Evolutionary conservation across 2,329 filamentous ascomycete species (phyloP), one percentile per base, ranked within the genome.

Genomic region (Lasiodiplodia gonubiensis): DNA sequence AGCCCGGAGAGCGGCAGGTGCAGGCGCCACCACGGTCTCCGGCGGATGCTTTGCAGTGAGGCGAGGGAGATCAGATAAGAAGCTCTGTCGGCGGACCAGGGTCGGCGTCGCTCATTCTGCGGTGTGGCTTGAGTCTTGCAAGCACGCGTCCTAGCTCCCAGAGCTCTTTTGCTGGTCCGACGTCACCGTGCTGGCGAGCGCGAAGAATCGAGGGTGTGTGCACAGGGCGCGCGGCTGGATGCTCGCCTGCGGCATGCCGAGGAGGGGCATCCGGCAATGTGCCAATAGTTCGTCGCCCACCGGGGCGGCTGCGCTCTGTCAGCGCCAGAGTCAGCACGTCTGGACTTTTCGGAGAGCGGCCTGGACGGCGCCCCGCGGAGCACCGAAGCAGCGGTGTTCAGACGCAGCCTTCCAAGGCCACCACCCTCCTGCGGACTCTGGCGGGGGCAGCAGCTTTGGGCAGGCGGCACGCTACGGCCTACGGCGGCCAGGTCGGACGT

Each of bases 51-150:
- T 18, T 12, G 49, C 14, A 37, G 27, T 35, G 59, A 49, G 42
- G 46, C 59, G 42, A 48, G 30, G 27, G 46, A 51, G 46, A 51
- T 63, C 59, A 63, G 59, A 63, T 63, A 63, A 63, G 59, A 63
- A 37, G 59, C 37, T 63, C 51, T 63, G 51, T 49, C 59, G 59
- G 18, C 59, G 59, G 59, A 37, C 57, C 12, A 48, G 37, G 57
- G 18, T 48, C 18, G 39, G 57, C 39, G 25, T 57, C 25, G 55
- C 35, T 46, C 12, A 14, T 11, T 14, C 7, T 49, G 23, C 53
- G 53, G 42, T 61, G 57, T 61, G 57, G 57, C 57, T 51, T 35
- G 27, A 27, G 42, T 30, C 51, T 12, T 35, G 54, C 53, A 55
- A 46, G 37, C 37, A 46, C 18, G 46, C 42, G 59, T 63, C 59